Evolutionary conservation across 2,329 filamentous ascomycete genomes (phyloP), one percentile per base, ranked within the genome.

Genomic region (Fusarium buxicola): DNA sequence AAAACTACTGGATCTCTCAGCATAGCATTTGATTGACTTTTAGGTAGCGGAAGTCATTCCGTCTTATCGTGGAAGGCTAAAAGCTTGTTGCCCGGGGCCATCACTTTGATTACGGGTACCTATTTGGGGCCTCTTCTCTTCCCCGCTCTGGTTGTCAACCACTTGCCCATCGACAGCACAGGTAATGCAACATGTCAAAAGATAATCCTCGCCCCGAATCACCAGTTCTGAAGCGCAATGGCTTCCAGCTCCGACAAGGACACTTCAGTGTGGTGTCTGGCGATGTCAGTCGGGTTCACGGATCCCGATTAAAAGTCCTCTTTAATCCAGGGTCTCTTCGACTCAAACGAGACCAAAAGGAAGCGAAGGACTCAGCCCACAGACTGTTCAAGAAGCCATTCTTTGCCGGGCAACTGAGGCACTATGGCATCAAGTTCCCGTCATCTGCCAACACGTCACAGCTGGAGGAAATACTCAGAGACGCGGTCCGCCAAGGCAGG

Each of bases 391-490:
- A 27, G 4, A 52, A 52, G 5, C 21, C 15, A 1, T 53, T 53
- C 34, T 39, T 53, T 3, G 31, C 13, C 2, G 51, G 35, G 8
- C 51, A 55, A 13, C 32, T 53, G 6, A 40, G 12, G 15, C 36
- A 55, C 28, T 49, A 55, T 39, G 51, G 43, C 8, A 35, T 55
- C 12, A 40, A 35, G 21, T 40, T 41, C 5, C 25, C 43, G 10
- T 27, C 51, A 2, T 16, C 35, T 28, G 36, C 51, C 3, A 48
- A 13, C 4, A 15, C 8, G 10, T 9, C 8, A 2, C n/a, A 28
- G 2, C 15, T 49, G 8, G 15, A 24, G 8, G 24, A 15, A 9
- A 4, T 43, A 10, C 32, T 55, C 21, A 41, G 15, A 21, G 25
- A 44, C 13, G 16, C 52, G 8, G 43, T 49, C 15, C 44, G 9